Conservation (phyloP, 345 rosid species). For the thale cress (Arabidopsis thaliana) region TAIR10.1 NC_003071.7:15317501-15318000, state of each 20-base stretch:
- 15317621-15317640: too few relatives aligned
- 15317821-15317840: background rate
- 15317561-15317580: background rate
- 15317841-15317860: conserved; percentile 31
- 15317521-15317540: background rate
- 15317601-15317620: too few relatives aligned
- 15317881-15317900: background rate
- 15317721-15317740: background rate
- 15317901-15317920: conserved; percentile 29
- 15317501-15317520: background rate
- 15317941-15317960: conserved; percentile 32
- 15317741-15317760: background rate
- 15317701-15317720: background rate
- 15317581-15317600: too few relatives aligned
- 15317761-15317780: conserved; percentile 5
- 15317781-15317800: conserved; percentile 2
- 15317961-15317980: background rate
- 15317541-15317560: background rate
- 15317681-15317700: background rate
- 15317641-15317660: background rate
- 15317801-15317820: background rate
- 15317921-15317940: conserved; percentile 23
- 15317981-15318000: conserved; percentile 33
- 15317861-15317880: background rate
- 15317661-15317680: background rate